Evolutionary conservation across 768 basidiomycete genomes (phyloP).

Genomic region (Cystobasidium ongulense): DNA sequence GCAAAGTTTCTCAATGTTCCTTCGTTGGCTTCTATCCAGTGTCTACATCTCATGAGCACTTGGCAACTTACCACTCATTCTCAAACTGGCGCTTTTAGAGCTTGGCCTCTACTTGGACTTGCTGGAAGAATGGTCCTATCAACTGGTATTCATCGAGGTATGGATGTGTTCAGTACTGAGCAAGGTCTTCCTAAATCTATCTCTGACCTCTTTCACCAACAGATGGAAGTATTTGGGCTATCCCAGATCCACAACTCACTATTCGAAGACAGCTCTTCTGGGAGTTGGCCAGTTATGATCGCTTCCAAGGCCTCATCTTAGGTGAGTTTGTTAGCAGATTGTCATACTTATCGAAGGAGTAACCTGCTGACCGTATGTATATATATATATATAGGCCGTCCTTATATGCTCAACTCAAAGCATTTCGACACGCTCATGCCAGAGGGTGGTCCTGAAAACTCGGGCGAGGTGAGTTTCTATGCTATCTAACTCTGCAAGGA

Average conservation of each 20-base stretch:
- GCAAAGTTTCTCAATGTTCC: constrained; percentile 30
- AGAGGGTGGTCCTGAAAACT: not conserved
- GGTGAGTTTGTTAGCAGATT: not conserved
- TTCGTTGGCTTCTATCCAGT: constrained; percentile 17
- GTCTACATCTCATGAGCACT: constrained; percentile 29
- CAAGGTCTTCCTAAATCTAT: not conserved
- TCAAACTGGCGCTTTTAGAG: constrained; percentile 29
- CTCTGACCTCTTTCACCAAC: not conserved
- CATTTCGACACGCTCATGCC: constrained; percentile 29
- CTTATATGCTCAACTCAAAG: constrained; percentile 27
- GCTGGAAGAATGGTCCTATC: constrained; percentile 23
- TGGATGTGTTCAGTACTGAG: no score
- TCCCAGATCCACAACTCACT: constrained; percentile 15
- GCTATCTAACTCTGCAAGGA: not conserved
- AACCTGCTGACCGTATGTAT: not conserved
- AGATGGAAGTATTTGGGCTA: constrained; percentile 31
- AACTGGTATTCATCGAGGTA: constrained; percentile 23
- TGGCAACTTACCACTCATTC: constrained; percentile 26
- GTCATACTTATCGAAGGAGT: no score
- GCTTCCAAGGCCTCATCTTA: constrained; percentile 20
- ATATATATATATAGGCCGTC: constrained; percentile 5
- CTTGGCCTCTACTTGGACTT: constrained; percentile 27
- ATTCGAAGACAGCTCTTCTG: constrained; percentile 26
- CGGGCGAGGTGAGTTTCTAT: constrained; percentile 21
- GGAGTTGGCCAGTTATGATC: constrained; percentile 25